Evolutionary conservation across 495 filamentous ascomycete species (phyloP).

Genomic region (Evernia prunastri): DNA sequence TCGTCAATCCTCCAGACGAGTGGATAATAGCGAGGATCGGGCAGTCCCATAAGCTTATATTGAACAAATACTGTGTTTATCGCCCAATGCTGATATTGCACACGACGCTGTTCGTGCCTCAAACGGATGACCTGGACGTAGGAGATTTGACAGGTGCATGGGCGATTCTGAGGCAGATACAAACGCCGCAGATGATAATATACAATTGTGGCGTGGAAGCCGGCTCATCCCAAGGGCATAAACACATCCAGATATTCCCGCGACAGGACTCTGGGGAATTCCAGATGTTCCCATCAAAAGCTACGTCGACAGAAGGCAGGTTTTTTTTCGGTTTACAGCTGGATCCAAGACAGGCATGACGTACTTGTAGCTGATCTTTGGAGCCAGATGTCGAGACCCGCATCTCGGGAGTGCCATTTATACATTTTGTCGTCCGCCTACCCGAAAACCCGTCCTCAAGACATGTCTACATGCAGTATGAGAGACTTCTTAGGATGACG

Average conservation of each 20-base stretch:
- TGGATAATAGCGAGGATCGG: constrained; percentile 23
- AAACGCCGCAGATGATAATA: constrained; percentile 22
- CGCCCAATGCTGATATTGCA: constrained; percentile 25
- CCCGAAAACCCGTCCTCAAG: background rate
- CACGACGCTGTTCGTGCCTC: constrained; percentile 23
- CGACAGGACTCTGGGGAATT: constrained; percentile 14
- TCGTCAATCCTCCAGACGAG: constrained; percentile 22
- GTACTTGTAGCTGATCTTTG: background rate
- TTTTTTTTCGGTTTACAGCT: background rate
- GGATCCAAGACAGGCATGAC: background rate
- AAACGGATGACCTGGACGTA: constrained; percentile 31
- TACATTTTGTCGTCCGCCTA: constrained; percentile 21
- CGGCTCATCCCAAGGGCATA: constrained; percentile 28
- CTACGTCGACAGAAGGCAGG: background rate
- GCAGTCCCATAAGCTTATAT: constrained; percentile 18
- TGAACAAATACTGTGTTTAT: constrained; percentile 26
- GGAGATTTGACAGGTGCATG: constrained; percentile 25
- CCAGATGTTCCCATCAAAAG: constrained; percentile 16
- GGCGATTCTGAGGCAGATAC: constrained; percentile 25
- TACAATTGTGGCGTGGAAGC: constrained; percentile 31
- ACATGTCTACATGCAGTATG: constrained; percentile 15
- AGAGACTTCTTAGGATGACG: constrained; percentile 15
- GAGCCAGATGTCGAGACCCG: constrained; percentile 6
- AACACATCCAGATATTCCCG: constrained; percentile 29
- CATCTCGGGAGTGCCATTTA: constrained; percentile 21